Evolutionary conservation across 2,329 filamentous ascomycete species (phyloP).

Genomic region (Aspergillus cejpii): DNA sequence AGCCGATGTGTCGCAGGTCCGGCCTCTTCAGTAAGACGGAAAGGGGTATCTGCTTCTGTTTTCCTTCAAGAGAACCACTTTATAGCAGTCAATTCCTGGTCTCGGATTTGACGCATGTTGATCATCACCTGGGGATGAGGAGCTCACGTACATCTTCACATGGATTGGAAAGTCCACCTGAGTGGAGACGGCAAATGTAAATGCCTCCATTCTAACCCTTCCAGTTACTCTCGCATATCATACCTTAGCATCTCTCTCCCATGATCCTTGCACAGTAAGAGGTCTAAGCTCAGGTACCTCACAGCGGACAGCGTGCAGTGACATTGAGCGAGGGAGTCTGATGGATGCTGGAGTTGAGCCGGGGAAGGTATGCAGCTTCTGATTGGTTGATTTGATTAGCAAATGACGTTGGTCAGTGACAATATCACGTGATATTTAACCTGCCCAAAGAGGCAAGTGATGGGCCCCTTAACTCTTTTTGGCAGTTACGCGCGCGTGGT

Average conservation of each 20-base stretch:
- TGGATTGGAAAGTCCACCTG: conserved; percentile 66
- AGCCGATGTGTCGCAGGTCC: conserved; percentile 78
- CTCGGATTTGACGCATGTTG: neutral
- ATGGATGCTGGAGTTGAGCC: conserved; percentile 2
- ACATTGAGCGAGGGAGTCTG: no score
- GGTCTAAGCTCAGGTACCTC: no score
- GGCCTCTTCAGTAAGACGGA: conserved; percentile 73
- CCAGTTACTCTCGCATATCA: neutral
- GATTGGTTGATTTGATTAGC: conserved; percentile 9
- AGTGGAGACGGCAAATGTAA: conserved; percentile 88
- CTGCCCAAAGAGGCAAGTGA: neutral
- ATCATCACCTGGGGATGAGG: neutral
- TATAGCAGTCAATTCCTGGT: conserved; percentile 1
- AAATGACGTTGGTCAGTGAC: conserved; percentile 11
- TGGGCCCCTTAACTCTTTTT: neutral
- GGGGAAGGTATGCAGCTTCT: conserved; percentile 2
- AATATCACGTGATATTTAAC: conserved; percentile 7
- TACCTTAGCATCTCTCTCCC: neutral
- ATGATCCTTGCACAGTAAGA: no score
- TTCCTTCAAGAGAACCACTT: conserved; percentile 70
- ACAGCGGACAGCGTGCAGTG: no score
- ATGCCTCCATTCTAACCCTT: conserved; percentile 67
- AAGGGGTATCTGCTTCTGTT: conserved; percentile 65
- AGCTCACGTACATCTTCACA: conserved; percentile 53
- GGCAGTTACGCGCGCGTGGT: neutral